A percentile compares a stretch with the other conserved stretches of the same genome.
These are phyloP conservation scores for Marchantia polymorpha DNA, from an alignment of 225 moss, liverwort and hornwort genomes.

Conservation along the genomic window DNA sequence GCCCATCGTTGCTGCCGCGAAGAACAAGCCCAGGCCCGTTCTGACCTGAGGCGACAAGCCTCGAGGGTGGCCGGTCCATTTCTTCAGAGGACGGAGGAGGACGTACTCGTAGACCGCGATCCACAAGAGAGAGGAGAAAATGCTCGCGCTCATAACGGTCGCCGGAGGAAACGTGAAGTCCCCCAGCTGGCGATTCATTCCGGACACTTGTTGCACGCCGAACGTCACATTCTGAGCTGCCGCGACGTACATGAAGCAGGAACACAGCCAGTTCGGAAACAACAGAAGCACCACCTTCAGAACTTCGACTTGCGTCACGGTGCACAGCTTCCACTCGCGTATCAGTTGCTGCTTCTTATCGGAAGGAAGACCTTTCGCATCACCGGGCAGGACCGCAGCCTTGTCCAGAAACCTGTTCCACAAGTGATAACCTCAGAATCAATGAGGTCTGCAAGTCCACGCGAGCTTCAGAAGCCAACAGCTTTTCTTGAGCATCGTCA, in stretches of 20 bases:
- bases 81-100: conserved; percentile 21
- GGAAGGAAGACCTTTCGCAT: background rate
- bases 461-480: no score
- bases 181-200: conserved; percentile 30
- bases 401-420: conserved; percentile 43
- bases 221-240: conserved; percentile 33
- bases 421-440: no score
- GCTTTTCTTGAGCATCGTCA: no score
- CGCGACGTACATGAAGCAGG: conserved; percentile 25
- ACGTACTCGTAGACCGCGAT: conserved; percentile 24
- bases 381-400: conserved; percentile 26
- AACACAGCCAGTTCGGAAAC: conserved; percentile 33
- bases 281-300: conserved; percentile 35
- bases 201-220: conserved; percentile 31
- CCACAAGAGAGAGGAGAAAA: conserved; percentile 16
- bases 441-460: no score
- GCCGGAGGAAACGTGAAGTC: conserved; percentile 23
- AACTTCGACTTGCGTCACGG: conserved; percentile 44
- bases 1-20: conserved; percentile 35
- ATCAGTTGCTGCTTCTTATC: no score
- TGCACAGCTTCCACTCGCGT: conserved; percentile 29
- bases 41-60: conserved; percentile 33
- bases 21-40: conserved; percentile 30
- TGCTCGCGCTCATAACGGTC: conserved; percentile 15
- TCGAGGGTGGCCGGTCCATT: conserved; percentile 31